phyloP scores from a whole-genome alignment of 1,284 basidiomycete species.

The Apiotrichum gamsii region DNA sequence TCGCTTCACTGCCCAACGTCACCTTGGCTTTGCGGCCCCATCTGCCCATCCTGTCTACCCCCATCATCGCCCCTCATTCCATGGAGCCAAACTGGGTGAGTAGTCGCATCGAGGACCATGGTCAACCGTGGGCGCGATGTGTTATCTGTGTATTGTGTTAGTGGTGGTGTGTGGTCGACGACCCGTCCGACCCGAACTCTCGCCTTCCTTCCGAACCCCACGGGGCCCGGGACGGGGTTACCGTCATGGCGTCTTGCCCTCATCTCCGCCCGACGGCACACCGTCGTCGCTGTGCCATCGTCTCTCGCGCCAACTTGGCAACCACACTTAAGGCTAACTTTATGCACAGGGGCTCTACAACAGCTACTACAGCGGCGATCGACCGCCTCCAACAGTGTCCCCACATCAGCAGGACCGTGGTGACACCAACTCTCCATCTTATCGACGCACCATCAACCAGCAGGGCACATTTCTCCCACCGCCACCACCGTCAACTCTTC shows the following conservation, averaged over 20 bases:
- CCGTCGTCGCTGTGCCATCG: background rate
- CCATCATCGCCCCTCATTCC: slow-evolving; percentile 4
- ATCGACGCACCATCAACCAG: slow-evolving; percentile 17
- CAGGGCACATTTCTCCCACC: slow-evolving; percentile 23
- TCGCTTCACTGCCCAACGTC: too few species aligned
- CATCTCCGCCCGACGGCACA: background rate
- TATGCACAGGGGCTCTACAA: slow-evolving; percentile 21
- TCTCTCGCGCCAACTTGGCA: background rate
- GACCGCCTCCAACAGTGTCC: slow-evolving; percentile 11
- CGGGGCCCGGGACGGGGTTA: too few species aligned
- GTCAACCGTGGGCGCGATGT: too few species aligned
- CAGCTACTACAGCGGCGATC: slow-evolving; percentile 22
- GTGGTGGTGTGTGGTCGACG: too few species aligned
- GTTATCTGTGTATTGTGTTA: too few species aligned
- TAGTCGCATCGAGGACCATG: too few species aligned
- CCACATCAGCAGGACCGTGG: slow-evolving; percentile 12
- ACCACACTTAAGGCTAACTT: background rate
- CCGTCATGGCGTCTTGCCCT: too few species aligned
- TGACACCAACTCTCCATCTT: slow-evolving; percentile 9
- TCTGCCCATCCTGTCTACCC: slow-evolving; percentile 15
- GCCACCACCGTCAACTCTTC: slow-evolving; percentile 18
- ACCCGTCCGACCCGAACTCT: background rate
- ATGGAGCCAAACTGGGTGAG: slow-evolving; percentile 33
- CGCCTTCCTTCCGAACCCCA: background rate
- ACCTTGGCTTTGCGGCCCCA: background rate